Conservation (phyloP, 2,329 filamentous ascomycete species). For the Hypomyces perniciosus region DNA sequence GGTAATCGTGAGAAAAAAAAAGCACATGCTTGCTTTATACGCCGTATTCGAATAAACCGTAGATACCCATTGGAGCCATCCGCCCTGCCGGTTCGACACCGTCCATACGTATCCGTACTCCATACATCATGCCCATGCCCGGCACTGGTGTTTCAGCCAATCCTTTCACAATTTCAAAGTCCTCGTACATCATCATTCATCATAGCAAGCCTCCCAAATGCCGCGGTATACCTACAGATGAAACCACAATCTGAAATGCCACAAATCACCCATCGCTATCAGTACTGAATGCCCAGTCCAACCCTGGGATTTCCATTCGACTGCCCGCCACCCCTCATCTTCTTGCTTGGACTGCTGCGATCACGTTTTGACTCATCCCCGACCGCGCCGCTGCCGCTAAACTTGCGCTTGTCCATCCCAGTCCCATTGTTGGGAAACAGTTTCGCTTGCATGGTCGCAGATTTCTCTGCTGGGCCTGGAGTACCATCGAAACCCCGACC, state of each 20-base stretch:
- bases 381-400: conserved; percentile 27
- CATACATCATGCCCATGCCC: background rate
- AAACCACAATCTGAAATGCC: background rate
- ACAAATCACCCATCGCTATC: conserved; percentile 17
- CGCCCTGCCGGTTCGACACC: no score
- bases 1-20: no score
- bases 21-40: no score
- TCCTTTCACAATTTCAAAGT: no score
- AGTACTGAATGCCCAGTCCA: conserved; percentile 49
- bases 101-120: no score
- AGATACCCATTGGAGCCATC: no score
- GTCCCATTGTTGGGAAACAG: conserved; percentile 41
- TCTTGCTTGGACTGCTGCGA: conserved; percentile 46
- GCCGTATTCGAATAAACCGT: no score
- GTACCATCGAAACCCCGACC: conserved; percentile 46
- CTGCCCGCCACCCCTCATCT: conserved; percentile 38
- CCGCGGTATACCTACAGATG: background rate
- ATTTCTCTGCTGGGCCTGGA: conserved; percentile 39
- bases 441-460: conserved; percentile 45
- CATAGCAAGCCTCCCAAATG: background rate
- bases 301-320: conserved; percentile 35
- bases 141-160: no score
- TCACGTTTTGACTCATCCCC: conserved; percentile 28
- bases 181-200: background rate
- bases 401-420: conserved; percentile 47